Percentiles rank a stretch among this genome's conserved stretches.
Conservation (phyloP, 768 basidiomycete species). For the Termitomyces sp. region DNA sequence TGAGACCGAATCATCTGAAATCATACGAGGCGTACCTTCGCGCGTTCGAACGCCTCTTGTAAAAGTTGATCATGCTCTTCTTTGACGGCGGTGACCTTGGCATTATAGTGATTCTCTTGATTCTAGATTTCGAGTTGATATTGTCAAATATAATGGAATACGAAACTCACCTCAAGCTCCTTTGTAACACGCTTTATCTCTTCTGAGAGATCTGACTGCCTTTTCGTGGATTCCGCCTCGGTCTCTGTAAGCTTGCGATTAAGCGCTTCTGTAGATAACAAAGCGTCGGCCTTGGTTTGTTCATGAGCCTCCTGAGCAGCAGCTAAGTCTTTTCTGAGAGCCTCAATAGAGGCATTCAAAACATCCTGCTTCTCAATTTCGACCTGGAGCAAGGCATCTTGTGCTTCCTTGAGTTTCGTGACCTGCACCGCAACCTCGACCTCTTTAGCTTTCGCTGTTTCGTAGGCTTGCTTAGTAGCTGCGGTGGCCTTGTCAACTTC, state of each 20-base stretch:
- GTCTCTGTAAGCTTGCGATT: constrained; percentile 44
- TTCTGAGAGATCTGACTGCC: constrained; percentile 46
- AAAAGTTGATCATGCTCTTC: constrained; percentile 58
- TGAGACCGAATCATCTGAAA: constrained; percentile 1
- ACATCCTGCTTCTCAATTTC: constrained; percentile 39
- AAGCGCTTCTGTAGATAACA: constrained; percentile 43
- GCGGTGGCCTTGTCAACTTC: constrained; percentile 45
- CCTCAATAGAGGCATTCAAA: constrained; percentile 37
- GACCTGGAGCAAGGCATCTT: constrained; percentile 41
- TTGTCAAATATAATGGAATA: not conserved
- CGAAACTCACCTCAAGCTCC: constrained; percentile 61
- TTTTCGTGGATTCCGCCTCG: constrained; percentile 42
- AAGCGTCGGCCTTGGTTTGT: constrained; percentile 37
- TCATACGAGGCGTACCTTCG: constrained; percentile 49
- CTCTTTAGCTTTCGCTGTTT: constrained; percentile 43
- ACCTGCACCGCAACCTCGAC: constrained; percentile 34
- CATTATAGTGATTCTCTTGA: constrained; percentile 64
- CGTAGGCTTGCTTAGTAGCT: constrained; percentile 41
- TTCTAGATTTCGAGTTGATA: constrained; percentile 34
- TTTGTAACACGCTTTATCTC: constrained; percentile 49
- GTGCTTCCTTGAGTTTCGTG: constrained; percentile 34
- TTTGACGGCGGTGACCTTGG: constrained; percentile 61
- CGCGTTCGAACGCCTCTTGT: constrained; percentile 68
- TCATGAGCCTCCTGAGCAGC: constrained; percentile 42
- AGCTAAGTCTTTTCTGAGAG: constrained; percentile 42